Base-by-base conservation (phyloP, 306 rosid genomes). In the Gleditsia sinensis region DNA sequence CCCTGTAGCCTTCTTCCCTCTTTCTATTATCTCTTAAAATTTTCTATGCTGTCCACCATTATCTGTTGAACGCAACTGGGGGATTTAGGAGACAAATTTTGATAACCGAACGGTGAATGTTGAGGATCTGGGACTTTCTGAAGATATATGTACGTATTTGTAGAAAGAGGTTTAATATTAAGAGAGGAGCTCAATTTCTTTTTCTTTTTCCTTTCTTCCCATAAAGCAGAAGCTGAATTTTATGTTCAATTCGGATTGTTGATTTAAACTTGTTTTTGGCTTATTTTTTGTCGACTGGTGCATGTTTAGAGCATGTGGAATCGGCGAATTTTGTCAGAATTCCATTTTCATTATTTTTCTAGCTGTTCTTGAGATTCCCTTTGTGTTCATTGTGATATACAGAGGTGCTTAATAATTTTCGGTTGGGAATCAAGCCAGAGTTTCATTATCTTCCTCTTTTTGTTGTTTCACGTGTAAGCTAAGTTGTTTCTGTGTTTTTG, bases 111-210 rank as follows among this genome's bases (percentile, higher is more conserved):
- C 74, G 73, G 58, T 73, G 81, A 76, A 78, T 81, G 81, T 60
- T 21, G 75, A 83, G 83, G 90, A 90, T 90, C 92, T 84, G 78
- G 70, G 70, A 60, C 80, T 69, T 75, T 62, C 33, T 28, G 5
- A 59, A 69, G 33, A 55, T 68, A 42, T 53, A 64, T 43, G 34
- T 7, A n/a, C 28, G 78, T 56, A 57, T 65, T 67, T 48, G 59
- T 49, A 49, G 78, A 32, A 50, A 71, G 66, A 78, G 88, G 89
- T 82, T 76, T 63, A 39, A 33, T 56, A 64, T 77, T 39, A 9
- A 66, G 69, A 48, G 42, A 72, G 45, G 42, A 78, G 70, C 70
- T 63, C 43, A 65, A 66, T 76, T 78, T 72, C 27, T 39, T 4
- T 58, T 36, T 45, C 27, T 43, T 50, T 30, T 34, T 60, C 45